Base-by-base conservation (phyloP, 2,329 filamentous ascomycete genomes). In the Epichloe gansuensis region DNA sequence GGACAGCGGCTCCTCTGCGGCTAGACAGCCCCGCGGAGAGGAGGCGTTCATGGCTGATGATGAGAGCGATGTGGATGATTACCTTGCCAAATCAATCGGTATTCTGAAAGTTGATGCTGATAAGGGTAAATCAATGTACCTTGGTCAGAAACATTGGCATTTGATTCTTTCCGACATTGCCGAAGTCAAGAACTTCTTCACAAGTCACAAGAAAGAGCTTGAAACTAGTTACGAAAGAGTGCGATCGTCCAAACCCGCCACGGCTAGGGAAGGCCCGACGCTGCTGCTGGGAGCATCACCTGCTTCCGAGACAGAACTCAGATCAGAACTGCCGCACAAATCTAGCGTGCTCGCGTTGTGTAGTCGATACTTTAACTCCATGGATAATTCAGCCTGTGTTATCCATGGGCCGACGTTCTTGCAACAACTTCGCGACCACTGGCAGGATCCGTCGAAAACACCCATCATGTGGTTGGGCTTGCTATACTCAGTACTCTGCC, bases 161-260 rank as follows among this genome's bases (percentile, higher is more conserved):
- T 81, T 84, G 40, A 80, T 94, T 50, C 71, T 94, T 51, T 76
- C 81, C 59, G 87, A 90, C 66, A 93, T 98, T 57, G 76, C 87
- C 9, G 93, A 98, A 71, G 91, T 98, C 27, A 95, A 91, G 64
- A 90, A 85, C 59, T 96, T 93, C 69, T 97, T 95, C 61, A 70
- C 72, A 17, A 81, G 77, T 38, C 89, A 96, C 68, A 94, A 93
- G 66, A 90, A 93, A 63, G 89, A 96, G 58, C 76, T 91, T 54
- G 88, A 94, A 63, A 83, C 82, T 53, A 89, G 90, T 59, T 82
- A 88, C 59, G 82, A 87, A 60, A 85, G 82, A 60, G 82, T 95
- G 49, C 78, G 84, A 64, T 80, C 80, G 44, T 80, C 80, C 40
- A 88, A 85, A 60, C 76, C 82, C 15, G 70, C 71, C 31, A 71